A percentile compares a stretch with the other conserved stretches of the same genome.
phyloP scores from a whole-genome alignment of 2,329 filamentous ascomycete species.

The Aureobasidium sp. region DNA sequence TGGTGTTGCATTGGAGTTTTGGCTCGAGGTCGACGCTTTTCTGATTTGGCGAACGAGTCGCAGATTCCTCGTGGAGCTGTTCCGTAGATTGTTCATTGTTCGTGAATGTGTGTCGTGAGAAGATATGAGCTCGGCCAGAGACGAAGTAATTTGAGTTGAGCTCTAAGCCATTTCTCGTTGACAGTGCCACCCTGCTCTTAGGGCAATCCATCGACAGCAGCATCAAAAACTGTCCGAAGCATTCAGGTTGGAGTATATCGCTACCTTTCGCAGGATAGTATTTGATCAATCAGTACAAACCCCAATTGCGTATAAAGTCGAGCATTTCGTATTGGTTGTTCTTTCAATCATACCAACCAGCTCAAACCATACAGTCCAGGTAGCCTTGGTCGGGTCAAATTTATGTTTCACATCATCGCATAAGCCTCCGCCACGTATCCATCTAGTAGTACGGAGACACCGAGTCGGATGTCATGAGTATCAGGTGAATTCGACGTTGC shows the following conservation, averaged over 20 bases:
- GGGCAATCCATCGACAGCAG: neutral
- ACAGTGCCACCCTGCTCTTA: neutral
- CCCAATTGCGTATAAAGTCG: too few relatives aligned
- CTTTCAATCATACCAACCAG: too few relatives aligned
- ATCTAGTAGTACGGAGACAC: neutral
- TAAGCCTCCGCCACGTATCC: neutral
- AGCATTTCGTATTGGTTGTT: too few relatives aligned
- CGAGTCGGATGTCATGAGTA: neutral
- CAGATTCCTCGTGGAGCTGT: neutral
- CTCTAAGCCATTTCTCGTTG: neutral
- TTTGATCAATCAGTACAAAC: too few relatives aligned
- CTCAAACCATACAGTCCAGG: too few relatives aligned
- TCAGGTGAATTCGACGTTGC: neutral
- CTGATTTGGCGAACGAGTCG: neutral
- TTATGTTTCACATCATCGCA: too few relatives aligned
- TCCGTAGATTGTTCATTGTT: conserved; percentile 2
- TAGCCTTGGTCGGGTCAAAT: too few relatives aligned
- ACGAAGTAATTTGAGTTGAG: neutral
- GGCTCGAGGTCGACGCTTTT: neutral
- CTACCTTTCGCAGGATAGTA: too few relatives aligned
- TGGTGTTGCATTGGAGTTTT: neutral
- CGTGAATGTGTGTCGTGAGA: neutral
- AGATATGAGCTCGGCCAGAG: neutral
- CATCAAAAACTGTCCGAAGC: neutral
- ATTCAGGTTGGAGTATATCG: neutral